phyloP scores from a whole-genome alignment of 2,329 filamentous ascomycete species.

The Endoconidiophora laricicola region DNA sequence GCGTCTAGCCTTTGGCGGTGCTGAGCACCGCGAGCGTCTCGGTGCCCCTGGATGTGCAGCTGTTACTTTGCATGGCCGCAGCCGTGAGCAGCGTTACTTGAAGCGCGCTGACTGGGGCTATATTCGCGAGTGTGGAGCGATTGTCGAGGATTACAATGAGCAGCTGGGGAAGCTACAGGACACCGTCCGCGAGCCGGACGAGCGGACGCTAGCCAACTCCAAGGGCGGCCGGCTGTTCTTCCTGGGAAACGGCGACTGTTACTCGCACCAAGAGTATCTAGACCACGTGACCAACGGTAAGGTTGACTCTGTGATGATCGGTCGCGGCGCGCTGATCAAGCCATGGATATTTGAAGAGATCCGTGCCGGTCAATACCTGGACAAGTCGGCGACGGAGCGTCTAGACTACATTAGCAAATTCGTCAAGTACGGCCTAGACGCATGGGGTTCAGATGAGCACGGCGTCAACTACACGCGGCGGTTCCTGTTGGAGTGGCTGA shows the following conservation, averaged over 20 bases:
- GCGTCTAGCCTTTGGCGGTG: conserved; percentile 63
- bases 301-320: conserved; percentile 93
- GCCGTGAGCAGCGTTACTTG: conserved; percentile 86
- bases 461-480: conserved; percentile 79
- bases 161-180: conserved; percentile 52
- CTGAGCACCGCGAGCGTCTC: conserved; percentile 50
- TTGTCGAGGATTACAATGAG: conserved; percentile 66
- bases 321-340: conserved; percentile 89
- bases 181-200: conserved; percentile 62
- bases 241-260: conserved; percentile 91
- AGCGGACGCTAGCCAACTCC: conserved; percentile 50
- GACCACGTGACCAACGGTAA: conserved; percentile 57
- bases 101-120: conserved; percentile 87
- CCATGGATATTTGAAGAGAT: conserved; percentile 99
- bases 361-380: conserved; percentile 74
- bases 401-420: conserved; percentile 79
- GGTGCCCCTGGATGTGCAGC: conserved; percentile 78
- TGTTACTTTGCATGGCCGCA: conserved; percentile 88
- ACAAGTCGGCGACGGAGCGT: conserved; percentile 81
- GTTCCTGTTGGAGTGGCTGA: conserved; percentile 90
- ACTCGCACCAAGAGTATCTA: conserved; percentile 78
- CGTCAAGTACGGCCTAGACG: conserved; percentile 73
- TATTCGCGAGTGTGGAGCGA: conserved; percentile 72
- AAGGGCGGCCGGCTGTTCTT: conserved; percentile 65
- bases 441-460: conserved; percentile 91